Conservation (phyloP, 2,329 filamentous ascomycete genomes). For the Pyrenochaeta sp. region DNA sequence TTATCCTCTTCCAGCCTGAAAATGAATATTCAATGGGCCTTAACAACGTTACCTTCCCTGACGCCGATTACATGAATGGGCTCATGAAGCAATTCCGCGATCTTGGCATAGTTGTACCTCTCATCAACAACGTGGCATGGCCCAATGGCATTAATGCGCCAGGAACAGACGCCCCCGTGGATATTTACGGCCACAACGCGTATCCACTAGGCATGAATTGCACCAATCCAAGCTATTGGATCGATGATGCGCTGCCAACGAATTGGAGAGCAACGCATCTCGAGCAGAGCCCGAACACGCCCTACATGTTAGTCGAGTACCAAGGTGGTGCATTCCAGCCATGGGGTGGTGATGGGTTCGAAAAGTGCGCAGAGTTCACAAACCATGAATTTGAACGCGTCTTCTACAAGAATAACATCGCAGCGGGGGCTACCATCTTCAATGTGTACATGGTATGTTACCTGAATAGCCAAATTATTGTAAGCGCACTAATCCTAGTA, state of each 20-base stretch:
- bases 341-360: conserved; percentile 75
- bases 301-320: conserved; percentile 68
- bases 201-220: conserved; percentile 70
- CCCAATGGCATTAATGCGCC: conserved; percentile 68
- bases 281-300: conserved; percentile 68
- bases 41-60: conserved; percentile 63
- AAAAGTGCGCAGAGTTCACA: conserved; percentile 69
- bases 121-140: conserved; percentile 75
- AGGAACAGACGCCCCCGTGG: conserved; percentile 62
- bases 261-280: conserved; percentile 63
- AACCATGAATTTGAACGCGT: conserved; percentile 77
- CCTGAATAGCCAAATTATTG: neutral
- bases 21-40: conserved; percentile 73
- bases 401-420: conserved; percentile 78
- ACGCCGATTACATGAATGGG: conserved; percentile 72
- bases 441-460: conserved; percentile 72
- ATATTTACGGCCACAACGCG: conserved; percentile 71
- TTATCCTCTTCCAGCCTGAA: conserved; percentile 80
- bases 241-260: conserved; percentile 62
- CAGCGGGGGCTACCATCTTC: conserved; percentile 70
- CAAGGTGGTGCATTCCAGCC: conserved; percentile 76
- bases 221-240: conserved; percentile 68
- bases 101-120: conserved; percentile 74
- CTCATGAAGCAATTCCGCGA: conserved; percentile 72
- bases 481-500: conserved; percentile 5